Evolutionary conservation across 2,329 filamentous ascomycete species (phyloP).

Genomic region (Microsporum canis): DNA sequence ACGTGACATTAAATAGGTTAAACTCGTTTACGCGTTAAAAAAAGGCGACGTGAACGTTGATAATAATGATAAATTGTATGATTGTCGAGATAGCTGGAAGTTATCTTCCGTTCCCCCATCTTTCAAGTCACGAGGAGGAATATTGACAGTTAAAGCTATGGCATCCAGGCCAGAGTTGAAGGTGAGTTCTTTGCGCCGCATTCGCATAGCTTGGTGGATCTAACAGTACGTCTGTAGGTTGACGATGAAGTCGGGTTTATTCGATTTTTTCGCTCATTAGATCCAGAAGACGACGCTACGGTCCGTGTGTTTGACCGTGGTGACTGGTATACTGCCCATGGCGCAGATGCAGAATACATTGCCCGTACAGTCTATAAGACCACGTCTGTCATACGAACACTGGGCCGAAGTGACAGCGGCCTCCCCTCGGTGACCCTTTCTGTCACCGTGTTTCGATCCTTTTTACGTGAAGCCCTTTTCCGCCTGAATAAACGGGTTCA

Average conservation of each 20-base stretch:
- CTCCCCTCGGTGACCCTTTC: constrained; percentile 93
- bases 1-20: constrained; percentile 11
- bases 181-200: constrained; percentile 4
- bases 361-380: constrained; percentile 81
- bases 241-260: constrained; percentile 97
- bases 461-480: constrained; percentile 87
- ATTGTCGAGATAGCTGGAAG: not conserved
- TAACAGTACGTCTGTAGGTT: constrained; percentile 44
- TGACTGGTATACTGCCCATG: constrained; percentile 74
- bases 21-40: constrained; percentile 7
- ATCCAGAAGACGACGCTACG: constrained; percentile 53
- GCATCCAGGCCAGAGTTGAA: constrained; percentile 12
- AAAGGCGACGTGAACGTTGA: not conserved
- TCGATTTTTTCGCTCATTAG: constrained; percentile 83
- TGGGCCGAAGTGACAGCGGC: constrained; percentile 75
- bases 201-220: not conserved
- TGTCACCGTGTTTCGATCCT: constrained; percentile 86
- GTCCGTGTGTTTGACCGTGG: constrained; percentile 87
- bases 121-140: not conserved
- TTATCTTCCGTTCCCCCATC: not conserved
- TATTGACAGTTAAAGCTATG: not conserved
- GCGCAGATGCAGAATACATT: constrained; percentile 38
- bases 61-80: not conserved
- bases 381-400: constrained; percentile 81
- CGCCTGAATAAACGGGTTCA: constrained; percentile 82